Conservation (phyloP, 768 basidiomycete genomes). For the Clavaria fumosa region DNA sequence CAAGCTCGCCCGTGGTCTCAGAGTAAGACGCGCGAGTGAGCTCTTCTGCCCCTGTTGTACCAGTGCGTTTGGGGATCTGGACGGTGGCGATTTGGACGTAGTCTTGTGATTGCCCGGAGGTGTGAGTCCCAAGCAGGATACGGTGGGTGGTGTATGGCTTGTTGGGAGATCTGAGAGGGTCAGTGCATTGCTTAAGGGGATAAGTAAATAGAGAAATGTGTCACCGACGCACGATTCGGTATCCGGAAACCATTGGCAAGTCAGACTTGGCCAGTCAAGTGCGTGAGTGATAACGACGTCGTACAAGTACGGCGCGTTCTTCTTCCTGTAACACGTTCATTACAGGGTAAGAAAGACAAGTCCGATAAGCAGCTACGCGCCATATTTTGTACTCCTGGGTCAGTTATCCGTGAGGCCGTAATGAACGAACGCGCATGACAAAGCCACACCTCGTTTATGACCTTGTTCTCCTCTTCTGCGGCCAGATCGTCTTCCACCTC, state of each 20-base stretch:
- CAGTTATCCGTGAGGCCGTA: not conserved
- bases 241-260: conserved; percentile 99
- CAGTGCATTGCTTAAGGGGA: conserved; percentile 1
- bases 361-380: conserved; percentile 21
- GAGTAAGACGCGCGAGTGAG: conserved; percentile 74
- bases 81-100: conserved; percentile 93
- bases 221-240: conserved; percentile 59
- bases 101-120: conserved; percentile 86
- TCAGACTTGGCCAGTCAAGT: conserved; percentile 93
- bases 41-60: conserved; percentile 52
- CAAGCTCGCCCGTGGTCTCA: conserved; percentile 87
- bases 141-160: conserved; percentile 94
- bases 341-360: conserved; percentile 1
- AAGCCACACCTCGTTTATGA: conserved; percentile 64
- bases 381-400: conserved; percentile 75
- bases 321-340: conserved; percentile 48
- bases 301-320: conserved; percentile 95
- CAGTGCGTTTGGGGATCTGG: conserved; percentile 75
- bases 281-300: conserved; percentile 97
- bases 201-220: not conserved
- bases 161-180: conserved; percentile 51
- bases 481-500: conserved; percentile 68
- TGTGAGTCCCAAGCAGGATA: conserved; percentile 92
- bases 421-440: conserved; percentile 6
- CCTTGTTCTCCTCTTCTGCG: conserved; percentile 77